Conservation (phyloP, 495 filamentous ascomycete species). For the Aspergillus saccharolyticus region DNA sequence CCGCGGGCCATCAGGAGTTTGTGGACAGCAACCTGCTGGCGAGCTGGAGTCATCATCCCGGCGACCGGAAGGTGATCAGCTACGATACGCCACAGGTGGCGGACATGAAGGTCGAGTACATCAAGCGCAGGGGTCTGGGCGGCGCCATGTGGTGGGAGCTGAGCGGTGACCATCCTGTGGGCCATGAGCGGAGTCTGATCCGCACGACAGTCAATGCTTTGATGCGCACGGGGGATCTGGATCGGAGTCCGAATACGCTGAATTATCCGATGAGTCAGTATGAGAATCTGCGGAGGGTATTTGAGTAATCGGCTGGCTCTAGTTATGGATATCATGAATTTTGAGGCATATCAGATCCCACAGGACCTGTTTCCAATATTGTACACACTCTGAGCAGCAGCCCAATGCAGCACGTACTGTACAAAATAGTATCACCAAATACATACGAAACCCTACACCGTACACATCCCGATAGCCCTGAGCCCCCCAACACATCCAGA, state of each 20-base stretch:
- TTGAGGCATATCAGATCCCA: too few relatives aligned
- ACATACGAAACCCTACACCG: too few relatives aligned
- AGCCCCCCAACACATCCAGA: too few relatives aligned
- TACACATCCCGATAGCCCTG: too few relatives aligned
- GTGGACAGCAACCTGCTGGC: conserved; percentile 13
- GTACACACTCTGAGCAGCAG: too few relatives aligned
- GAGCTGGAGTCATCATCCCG: conserved; percentile 9
- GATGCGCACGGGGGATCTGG: neutral
- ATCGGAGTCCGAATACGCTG: conserved; percentile 3
- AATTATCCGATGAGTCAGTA: conserved; percentile 2
- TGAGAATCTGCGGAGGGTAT: conserved; percentile 7
- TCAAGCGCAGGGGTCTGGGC: conserved; percentile 6
- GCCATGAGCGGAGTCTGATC: neutral
- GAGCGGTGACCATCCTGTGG: conserved; percentile 5
- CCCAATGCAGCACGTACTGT: too few relatives aligned
- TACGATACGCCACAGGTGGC: conserved; percentile 13
- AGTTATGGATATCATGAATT: too few relatives aligned
- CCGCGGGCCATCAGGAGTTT: conserved; percentile 23
- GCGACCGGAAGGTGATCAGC: conserved; percentile 8
- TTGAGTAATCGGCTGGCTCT: neutral
- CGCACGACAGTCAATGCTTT: neutral
- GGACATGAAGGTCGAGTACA: conserved; percentile 10
- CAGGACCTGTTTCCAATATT: too few relatives aligned
- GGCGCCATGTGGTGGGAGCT: conserved; percentile 18
- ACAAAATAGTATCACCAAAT: too few relatives aligned